phyloP scores from a whole-genome alignment of 1,284 basidiomycete genomes.

The Laetiporus sulphureus region DNA sequence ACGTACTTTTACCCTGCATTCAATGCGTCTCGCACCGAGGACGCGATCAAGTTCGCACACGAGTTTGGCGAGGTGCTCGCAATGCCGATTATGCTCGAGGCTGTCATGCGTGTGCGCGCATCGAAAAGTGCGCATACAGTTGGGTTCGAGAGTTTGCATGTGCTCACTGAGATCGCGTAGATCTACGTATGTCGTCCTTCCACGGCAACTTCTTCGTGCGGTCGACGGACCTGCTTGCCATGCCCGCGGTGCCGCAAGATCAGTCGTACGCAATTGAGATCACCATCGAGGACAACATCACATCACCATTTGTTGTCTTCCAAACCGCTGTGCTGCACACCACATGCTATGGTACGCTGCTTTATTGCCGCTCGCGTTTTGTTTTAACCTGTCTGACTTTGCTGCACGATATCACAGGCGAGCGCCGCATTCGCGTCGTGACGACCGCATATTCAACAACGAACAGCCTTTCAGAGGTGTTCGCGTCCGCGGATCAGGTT shows the following conservation, averaged over 20 bases:
- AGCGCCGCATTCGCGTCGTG: conserved; percentile 93
- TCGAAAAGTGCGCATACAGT: conserved; percentile 58
- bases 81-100: conserved; percentile 94
- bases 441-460: conserved; percentile 93
- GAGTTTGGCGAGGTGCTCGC: conserved; percentile 93
- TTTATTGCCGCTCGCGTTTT: no score
- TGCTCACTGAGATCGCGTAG: conserved; percentile 29
- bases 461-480: conserved; percentile 88
- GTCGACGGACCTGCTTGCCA: conserved; percentile 93
- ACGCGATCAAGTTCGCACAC: conserved; percentile 96
- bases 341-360: conserved; percentile 76
- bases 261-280: conserved; percentile 97
- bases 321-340: conserved; percentile 97
- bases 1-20: conserved; percentile 99
- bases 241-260: conserved; percentile 95
- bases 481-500: conserved; percentile 91
- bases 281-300: conserved; percentile 95
- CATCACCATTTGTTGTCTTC: conserved; percentile 89
- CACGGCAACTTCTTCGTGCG: conserved; percentile 99
- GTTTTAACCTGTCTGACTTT: no score
- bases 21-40: conserved; percentile 90
- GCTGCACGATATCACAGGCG: conserved; percentile 43
- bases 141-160: background rate
- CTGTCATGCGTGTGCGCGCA: conserved; percentile 95
- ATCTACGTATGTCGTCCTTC: conserved; percentile 95